A percentile compares a stretch with the other conserved stretches of the same genome.
phyloP scores from a whole-genome alignment of 306 rosid genomes.

The Sophora flavescens region DNA sequence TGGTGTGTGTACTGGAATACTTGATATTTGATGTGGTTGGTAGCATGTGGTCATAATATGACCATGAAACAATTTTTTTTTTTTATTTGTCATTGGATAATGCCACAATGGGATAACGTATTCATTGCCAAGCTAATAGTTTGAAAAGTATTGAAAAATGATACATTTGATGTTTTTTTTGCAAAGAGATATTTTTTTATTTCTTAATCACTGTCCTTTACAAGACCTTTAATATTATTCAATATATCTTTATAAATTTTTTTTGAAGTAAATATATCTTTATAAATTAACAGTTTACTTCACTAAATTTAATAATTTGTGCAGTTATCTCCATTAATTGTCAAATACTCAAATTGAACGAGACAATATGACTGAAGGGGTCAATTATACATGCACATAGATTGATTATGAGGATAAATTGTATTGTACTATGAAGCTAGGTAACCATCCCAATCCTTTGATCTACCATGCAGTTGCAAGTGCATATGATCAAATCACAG shows the following conservation, averaged over 20 bases:
- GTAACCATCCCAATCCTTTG: not conserved
- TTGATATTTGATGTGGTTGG: slow-evolving; percentile 48
- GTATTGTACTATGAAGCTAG: not conserved
- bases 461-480: slow-evolving; percentile 17
- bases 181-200: too few relatives aligned
- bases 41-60: slow-evolving; percentile 43
- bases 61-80: slow-evolving; percentile 25
- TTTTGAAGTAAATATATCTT: too few relatives aligned
- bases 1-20: slow-evolving; percentile 41
- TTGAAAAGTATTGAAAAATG: too few relatives aligned
- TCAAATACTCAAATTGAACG: slow-evolving; percentile 5
- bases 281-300: not conserved
- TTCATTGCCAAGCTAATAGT: not conserved
- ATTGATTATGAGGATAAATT: not conserved
- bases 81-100: slow-evolving; percentile 42
- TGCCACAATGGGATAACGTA: not conserved
- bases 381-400: not conserved
- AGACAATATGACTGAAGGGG: not conserved
- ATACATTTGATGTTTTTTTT: too few relatives aligned
- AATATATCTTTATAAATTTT: too few relatives aligned
- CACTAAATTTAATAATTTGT: not conserved
- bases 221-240: too few relatives aligned
- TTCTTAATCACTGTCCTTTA: too few relatives aligned
- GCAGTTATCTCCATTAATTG: not conserved
- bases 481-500: slow-evolving; percentile 32